A percentile compares a stretch with the other conserved stretches of the same genome.
phyloP scores from a whole-genome alignment of 345 rosid genomes.

The Aquilaria yunnanensis region DNA sequence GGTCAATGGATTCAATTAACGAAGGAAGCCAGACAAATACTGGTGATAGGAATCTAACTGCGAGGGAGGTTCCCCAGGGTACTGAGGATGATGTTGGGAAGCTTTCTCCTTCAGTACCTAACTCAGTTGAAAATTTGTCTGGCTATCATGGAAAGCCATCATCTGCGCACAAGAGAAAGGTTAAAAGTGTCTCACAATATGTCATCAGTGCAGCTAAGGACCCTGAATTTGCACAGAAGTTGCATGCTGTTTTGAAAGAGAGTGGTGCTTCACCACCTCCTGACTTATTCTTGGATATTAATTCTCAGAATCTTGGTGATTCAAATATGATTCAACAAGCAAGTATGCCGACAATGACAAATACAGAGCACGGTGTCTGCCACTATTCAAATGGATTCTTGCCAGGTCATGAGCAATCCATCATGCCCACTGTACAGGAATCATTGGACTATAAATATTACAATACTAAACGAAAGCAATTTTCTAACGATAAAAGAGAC shows the following conservation, averaged over 20 bases:
- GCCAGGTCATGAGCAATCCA: conserved; percentile 20
- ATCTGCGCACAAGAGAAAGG: conserved; percentile 69
- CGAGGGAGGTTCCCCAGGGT: conserved; percentile 44
- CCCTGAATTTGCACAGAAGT: conserved; percentile 87
- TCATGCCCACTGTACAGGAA: conserved; percentile 12
- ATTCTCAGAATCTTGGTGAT: conserved; percentile 39
- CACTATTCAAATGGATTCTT: conserved; percentile 25
- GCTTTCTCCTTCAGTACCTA: conserved; percentile 39
- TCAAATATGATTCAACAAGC: conserved; percentile 27
- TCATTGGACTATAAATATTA: conserved; percentile 14
- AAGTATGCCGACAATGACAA: conserved; percentile 21
- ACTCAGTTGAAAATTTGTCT: conserved; percentile 33
- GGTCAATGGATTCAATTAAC: conserved; percentile 26
- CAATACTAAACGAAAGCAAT: conserved; percentile 23
- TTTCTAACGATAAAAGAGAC: conserved; percentile 34
- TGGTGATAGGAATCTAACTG: conserved; percentile 29
- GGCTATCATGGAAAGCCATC: conserved; percentile 40
- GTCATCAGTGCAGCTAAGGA: conserved; percentile 91
- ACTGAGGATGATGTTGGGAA: conserved; percentile 68
- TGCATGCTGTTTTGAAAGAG: conserved; percentile 82
- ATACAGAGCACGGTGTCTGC: conserved; percentile 20
- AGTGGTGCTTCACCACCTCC: conserved; percentile 92
- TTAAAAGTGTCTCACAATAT: conserved; percentile 76
- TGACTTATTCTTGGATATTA: conserved; percentile 62
- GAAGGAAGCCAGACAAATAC: conserved; percentile 31